Evolutionary conservation across 2,329 filamentous ascomycete species (phyloP).

Genomic region (Pleoardoris graminearum): DNA sequence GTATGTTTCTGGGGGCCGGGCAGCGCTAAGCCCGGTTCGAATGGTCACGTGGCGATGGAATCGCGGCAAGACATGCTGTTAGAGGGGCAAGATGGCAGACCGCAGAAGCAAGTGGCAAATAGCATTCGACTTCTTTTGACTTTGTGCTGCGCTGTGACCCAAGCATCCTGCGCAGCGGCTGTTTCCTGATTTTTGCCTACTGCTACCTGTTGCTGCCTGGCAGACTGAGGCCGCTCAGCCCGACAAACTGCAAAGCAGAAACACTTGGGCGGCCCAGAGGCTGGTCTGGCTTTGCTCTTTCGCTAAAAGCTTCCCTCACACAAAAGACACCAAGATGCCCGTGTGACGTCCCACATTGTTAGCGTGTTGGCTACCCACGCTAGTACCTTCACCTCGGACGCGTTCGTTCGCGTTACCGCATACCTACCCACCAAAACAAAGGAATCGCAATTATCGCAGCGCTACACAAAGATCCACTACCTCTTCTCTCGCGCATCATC

Average conservation of each 20-base stretch:
- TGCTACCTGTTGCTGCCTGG: slow-evolving; percentile 43
- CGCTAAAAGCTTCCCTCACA: slow-evolving; percentile 10
- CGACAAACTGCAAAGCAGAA: slow-evolving; percentile 16
- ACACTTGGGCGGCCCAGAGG: slow-evolving; percentile 14
- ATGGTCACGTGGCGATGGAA: slow-evolving; percentile 22
- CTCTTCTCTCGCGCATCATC: background rate
- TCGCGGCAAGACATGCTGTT: slow-evolving; percentile 9
- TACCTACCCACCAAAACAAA: slow-evolving; percentile 17
- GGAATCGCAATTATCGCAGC: slow-evolving; percentile 5
- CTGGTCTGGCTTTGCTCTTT: slow-evolving; percentile 5
- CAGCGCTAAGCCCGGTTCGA: slow-evolving; percentile 3
- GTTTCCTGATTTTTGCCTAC: slow-evolving; percentile 18
- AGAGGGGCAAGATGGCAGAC: slow-evolving; percentile 15
- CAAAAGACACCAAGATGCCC: background rate
- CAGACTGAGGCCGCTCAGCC: slow-evolving; percentile 21
- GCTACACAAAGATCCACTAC: slow-evolving; percentile 2
- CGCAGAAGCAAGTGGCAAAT: slow-evolving; percentile 19
- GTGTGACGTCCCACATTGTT: slow-evolving; percentile 2
- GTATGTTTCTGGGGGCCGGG: slow-evolving; percentile 7
- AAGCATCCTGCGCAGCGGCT: slow-evolving; percentile 20
- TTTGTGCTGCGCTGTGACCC: slow-evolving; percentile 5
- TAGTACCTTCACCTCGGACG: slow-evolving; percentile 7
- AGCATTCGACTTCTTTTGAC: background rate
- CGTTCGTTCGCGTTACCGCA: slow-evolving; percentile 5
- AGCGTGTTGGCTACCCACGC: slow-evolving; percentile 13